These are phyloP conservation scores for Poronia punctata DNA, from an alignment of 495 filamentous ascomycete genomes.

Conservation along the genomic window DNA sequence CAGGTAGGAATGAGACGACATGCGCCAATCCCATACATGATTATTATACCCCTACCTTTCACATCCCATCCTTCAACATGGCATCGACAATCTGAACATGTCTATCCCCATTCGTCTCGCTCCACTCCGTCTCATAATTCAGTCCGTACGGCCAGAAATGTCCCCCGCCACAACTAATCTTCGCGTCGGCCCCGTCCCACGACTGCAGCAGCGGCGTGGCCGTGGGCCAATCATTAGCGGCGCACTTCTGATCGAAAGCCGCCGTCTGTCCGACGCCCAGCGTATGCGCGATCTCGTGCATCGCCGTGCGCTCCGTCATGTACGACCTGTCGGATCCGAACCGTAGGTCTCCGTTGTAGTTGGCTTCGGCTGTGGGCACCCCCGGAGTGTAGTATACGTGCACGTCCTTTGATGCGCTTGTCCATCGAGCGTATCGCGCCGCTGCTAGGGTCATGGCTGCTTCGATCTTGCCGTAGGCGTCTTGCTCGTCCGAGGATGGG, in stretches of 20 bases:
- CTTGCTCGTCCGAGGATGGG: constrained; percentile 31
- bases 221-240: constrained; percentile 29
- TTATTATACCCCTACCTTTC: too few species aligned
- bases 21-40: too few species aligned
- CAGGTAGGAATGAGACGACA: too few species aligned
- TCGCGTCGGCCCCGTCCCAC: constrained; percentile 31
- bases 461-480: constrained; percentile 34
- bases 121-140: constrained; percentile 37
- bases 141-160: constrained; percentile 40
- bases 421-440: constrained; percentile 28
- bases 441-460: constrained; percentile 28
- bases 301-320: constrained; percentile 40
- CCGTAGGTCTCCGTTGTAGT: constrained; percentile 37
- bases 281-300: constrained; percentile 40
- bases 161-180: constrained; percentile 37
- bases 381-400: constrained; percentile 31
- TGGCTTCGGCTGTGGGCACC: constrained; percentile 36
- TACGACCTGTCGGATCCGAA: constrained; percentile 36
- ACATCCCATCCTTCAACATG: constrained; percentile 25
- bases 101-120: constrained; percentile 32
- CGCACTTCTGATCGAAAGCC: constrained; percentile 30
- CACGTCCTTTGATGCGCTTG: constrained; percentile 27
- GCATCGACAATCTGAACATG: constrained; percentile 33
- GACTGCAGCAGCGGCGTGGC: constrained; percentile 28
- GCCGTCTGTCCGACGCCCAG: constrained; percentile 35